Percentiles rank a stretch among this genome's conserved stretches.
Evolutionary conservation across 2,329 filamentous ascomycete genomes (phyloP).

Genomic region (Cladosporium sp.): DNA sequence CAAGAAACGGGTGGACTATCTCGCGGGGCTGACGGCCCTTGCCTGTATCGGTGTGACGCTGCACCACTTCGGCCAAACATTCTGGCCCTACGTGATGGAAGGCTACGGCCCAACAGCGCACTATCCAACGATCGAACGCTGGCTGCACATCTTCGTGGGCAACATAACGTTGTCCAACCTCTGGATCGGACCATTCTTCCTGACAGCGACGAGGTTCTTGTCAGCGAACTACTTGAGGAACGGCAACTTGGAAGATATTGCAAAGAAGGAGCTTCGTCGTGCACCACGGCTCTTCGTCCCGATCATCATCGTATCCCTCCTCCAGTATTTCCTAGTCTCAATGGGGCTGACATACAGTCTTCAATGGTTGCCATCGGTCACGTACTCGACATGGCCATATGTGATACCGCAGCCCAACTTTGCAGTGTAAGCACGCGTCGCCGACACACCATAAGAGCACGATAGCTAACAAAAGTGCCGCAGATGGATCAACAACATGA

Average conservation of each 20-base stretch:
- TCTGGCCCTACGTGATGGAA: constrained; percentile 29
- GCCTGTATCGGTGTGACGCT: constrained; percentile 43
- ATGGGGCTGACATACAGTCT: constrained; percentile 41
- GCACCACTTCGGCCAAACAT: constrained; percentile 44
- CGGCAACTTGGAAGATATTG: constrained; percentile 41
- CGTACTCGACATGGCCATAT: constrained; percentile 48
- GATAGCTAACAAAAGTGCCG: not conserved
- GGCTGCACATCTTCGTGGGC: constrained; percentile 39
- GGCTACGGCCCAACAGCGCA: constrained; percentile 27
- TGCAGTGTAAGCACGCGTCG: constrained; percentile 24
- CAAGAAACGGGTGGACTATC: constrained; percentile 18
- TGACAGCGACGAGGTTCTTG: constrained; percentile 46
- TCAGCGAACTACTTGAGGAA: constrained; percentile 39
- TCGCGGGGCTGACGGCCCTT: constrained; percentile 44
- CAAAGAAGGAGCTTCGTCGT: constrained; percentile 42
- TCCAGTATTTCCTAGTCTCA: constrained; percentile 47
- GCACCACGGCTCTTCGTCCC: constrained; percentile 47
- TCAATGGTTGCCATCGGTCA: constrained; percentile 43
- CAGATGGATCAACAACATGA: constrained; percentile 39
- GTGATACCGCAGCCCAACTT: constrained; percentile 38
- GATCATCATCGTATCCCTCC: constrained; percentile 38
- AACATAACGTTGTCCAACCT: constrained; percentile 44
- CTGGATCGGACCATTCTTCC: constrained; percentile 48
- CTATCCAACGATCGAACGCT: constrained; percentile 40
- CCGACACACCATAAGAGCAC: no score